Conservation (phyloP, 345 rosid species). For the Schrenkiella parvula region DNA sequence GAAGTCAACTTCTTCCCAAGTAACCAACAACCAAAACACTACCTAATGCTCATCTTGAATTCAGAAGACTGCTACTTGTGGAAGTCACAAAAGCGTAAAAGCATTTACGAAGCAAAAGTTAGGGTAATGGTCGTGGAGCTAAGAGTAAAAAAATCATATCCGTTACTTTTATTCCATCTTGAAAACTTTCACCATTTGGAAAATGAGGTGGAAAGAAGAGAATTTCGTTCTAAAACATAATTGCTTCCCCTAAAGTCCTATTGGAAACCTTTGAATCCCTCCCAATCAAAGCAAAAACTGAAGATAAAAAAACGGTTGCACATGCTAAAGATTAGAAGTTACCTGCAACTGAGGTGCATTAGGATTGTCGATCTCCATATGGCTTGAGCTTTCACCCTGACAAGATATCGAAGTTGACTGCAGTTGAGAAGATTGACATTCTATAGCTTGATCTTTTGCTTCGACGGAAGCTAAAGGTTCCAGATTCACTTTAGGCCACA, state of each 20-base stretch:
- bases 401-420: slow-evolving; percentile 43
- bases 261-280: slow-evolving; percentile 32
- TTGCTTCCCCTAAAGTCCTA: slow-evolving; percentile 34
- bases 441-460: slow-evolving; percentile 35
- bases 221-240: slow-evolving; percentile 3
- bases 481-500: slow-evolving; percentile 54
- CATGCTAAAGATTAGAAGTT: slow-evolving; percentile 12
- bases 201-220: slow-evolving; percentile 5
- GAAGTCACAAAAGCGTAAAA: background rate
- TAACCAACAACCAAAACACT: slow-evolving; percentile 13
- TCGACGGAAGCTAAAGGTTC: slow-evolving; percentile 37
- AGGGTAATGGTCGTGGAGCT: background rate
- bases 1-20: slow-evolving; percentile 2
- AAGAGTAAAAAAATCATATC: background rate
- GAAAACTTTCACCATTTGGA: background rate
- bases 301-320: background rate
- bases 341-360: slow-evolving; percentile 58
- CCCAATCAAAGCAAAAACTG: slow-evolving; percentile 28
- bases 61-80: background rate
- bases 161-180: background rate
- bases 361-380: slow-evolving; percentile 40
- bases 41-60: slow-evolving; percentile 5
- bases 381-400: slow-evolving; percentile 50
- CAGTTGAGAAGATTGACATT: slow-evolving; percentile 36
- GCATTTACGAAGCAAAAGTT: background rate